A percentile compares a stretch with the other conserved stretches of the same genome.
Conservation (phyloP, 768 basidiomycete genomes). For the Galerina marginata region DNA sequence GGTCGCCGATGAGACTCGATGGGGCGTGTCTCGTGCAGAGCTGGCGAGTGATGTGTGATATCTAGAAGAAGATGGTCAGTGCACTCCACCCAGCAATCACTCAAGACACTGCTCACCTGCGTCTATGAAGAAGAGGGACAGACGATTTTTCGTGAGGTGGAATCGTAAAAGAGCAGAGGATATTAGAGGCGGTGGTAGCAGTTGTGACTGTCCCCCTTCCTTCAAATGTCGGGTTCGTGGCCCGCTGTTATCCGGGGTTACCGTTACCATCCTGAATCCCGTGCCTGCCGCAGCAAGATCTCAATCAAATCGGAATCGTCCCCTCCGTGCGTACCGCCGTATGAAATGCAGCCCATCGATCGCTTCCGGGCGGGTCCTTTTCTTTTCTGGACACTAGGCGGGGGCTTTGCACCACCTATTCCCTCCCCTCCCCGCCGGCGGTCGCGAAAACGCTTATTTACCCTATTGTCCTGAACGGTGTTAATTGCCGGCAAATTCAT, state of each 20-base stretch:
- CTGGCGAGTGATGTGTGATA: slow-evolving; percentile 4
- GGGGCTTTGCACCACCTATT: too few relatives aligned
- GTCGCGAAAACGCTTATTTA: too few relatives aligned
- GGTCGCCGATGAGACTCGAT: slow-evolving; percentile 12
- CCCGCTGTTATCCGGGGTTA: slow-evolving; percentile 24
- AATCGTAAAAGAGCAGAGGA: neutral
- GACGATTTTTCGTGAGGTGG: too few relatives aligned
- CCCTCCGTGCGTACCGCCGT: neutral
- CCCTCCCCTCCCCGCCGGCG: too few relatives aligned
- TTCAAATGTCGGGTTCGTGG: slow-evolving; percentile 15
- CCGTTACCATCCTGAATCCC: slow-evolving; percentile 27
- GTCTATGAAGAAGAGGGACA: too few relatives aligned
- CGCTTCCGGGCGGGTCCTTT: neutral
- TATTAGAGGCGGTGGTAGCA: slow-evolving; percentile 11
- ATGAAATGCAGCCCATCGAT: neutral
- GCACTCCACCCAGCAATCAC: neutral
- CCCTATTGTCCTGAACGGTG: too few relatives aligned
- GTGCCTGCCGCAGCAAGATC: slow-evolving; percentile 24
- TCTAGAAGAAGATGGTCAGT: slow-evolving; percentile 11
- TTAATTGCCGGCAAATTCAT: too few relatives aligned
- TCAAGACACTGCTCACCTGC: too few relatives aligned
- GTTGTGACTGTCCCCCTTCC: neutral
- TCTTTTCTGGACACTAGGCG: too few relatives aligned
- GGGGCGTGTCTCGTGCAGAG: slow-evolving; percentile 8
- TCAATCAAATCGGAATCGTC: slow-evolving; percentile 9